phyloP scores from a whole-genome alignment of 768 basidiomycete genomes.

The Boletus tylopilopsis region DNA sequence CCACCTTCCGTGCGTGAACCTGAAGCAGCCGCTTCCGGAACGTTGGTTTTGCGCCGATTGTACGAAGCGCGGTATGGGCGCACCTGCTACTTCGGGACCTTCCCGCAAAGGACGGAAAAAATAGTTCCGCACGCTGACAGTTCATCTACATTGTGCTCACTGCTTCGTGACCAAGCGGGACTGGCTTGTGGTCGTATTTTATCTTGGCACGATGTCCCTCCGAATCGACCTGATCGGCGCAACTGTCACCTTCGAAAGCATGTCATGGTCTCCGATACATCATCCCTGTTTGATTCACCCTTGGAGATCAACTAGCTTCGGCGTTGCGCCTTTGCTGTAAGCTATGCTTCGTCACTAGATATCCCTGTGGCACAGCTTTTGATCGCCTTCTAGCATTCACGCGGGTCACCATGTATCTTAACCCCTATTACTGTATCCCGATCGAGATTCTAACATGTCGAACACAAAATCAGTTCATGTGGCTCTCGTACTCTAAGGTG shows the following conservation, averaged over 20 bases:
- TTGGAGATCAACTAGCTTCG: not conserved
- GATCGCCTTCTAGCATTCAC: not conserved
- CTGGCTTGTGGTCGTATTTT: not conserved
- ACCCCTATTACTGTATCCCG: slow-evolving; percentile 7
- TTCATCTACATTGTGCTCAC: not conserved
- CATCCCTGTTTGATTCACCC: not conserved
- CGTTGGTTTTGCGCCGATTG: slow-evolving; percentile 61
- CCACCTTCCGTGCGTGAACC: slow-evolving; percentile 57
- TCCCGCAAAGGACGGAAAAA: slow-evolving; percentile 43
- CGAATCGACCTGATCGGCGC: not conserved
- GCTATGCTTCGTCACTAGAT: not conserved
- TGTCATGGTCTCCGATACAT: not conserved
- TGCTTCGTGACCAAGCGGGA: not conserved
- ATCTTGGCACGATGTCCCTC: not conserved
- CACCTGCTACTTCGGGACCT: slow-evolving; percentile 23
- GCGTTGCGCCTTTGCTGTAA: not conserved
- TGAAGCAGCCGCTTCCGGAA: slow-evolving; percentile 55
- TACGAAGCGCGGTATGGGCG: slow-evolving; percentile 35
- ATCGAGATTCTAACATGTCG: slow-evolving; percentile 2
- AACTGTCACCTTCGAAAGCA: not conserved
- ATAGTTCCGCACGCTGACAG: slow-evolving; percentile 14
- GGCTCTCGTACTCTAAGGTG: not conserved
- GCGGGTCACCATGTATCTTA: not conserved
- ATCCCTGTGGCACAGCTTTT: slow-evolving; percentile 1
- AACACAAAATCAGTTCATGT: slow-evolving; percentile 1